Evolutionary conservation across 2,329 filamentous ascomycete species (phyloP), one percentile per base, ranked within the genome.

Genomic region (Tetracladium maxilliforme): DNA sequence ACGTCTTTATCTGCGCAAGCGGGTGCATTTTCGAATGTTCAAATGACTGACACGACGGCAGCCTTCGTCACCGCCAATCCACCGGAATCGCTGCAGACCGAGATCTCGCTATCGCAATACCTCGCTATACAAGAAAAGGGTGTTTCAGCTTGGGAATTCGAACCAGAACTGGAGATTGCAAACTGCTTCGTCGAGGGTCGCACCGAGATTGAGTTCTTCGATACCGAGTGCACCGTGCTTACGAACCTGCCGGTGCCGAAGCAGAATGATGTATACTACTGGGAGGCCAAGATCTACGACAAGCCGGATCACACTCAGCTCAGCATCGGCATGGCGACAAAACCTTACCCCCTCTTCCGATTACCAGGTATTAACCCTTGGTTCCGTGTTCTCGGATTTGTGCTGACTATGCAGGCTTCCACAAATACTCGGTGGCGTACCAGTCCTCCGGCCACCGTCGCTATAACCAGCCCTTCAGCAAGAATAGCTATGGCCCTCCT

Each of bases 131-230:
- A 98, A 56, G 90, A 98, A 58, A 98, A 98, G 52, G 90, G 90
- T 25, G 87, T 98, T n/a, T 93, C 90, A 5, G 90, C 90, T 6
- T 98, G 90, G 90, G 90, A 98, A 50, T 98, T 98, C 43, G 90
- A 95, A 50, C 90, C 90, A n/a, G 90, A 98, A 51, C 58, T 95
- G 18, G 90, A 98, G 52, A 94, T 95, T 38, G 90, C 90, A 38
- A 95, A 95, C 52, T 98, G 90, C 52, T 98, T 98, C 46, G 90
- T 98, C 35, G 87, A 98, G 53, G 87, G 61, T 20, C 72, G 90
- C 36, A 98, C 90, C 8, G 90, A 98, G 51, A 93, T 98, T 35
- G 90, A 98, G 49, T 98, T 98, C 56, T 98, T 92, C 45, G 90
- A 98, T 51, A 90, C 84, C 3, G 90, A 92, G 48, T 95, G 87